These are phyloP conservation scores for Helotiales sp. DNA, from an alignment of 2,329 filamentous ascomycete genomes.

Conservation along the genomic window DNA sequence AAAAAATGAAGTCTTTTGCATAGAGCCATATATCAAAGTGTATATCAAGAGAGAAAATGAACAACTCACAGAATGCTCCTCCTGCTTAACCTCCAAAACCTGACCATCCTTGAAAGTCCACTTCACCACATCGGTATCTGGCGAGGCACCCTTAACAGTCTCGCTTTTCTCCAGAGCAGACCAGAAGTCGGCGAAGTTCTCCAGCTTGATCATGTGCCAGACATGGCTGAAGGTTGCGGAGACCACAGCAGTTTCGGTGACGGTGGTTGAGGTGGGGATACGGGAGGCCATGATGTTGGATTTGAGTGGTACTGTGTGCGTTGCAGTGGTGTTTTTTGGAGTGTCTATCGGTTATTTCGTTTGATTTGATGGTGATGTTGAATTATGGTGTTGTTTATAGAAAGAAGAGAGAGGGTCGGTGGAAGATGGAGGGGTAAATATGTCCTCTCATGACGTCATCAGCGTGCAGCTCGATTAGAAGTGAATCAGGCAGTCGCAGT, in stretches of 20 bases:
- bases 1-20: too few species aligned
- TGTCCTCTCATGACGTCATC: background rate
- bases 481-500: background rate
- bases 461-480: background rate
- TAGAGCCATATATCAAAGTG: too few species aligned
- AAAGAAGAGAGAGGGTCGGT: background rate
- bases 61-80: slow-evolving; percentile 69
- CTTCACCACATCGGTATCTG: slow-evolving; percentile 70
- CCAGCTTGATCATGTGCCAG: slow-evolving; percentile 78
- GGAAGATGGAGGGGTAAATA: background rate
- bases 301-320: background rate
- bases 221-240: slow-evolving; percentile 67
- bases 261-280: slow-evolving; percentile 70
- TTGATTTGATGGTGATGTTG: slow-evolving; percentile 3
- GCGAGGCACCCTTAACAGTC: slow-evolving; percentile 63
- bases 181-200: slow-evolving; percentile 72
- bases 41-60: background rate
- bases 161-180: slow-evolving; percentile 64
- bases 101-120: slow-evolving; percentile 76
- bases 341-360: background rate
- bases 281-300: slow-evolving; percentile 24
- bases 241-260: slow-evolving; percentile 71
- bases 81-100: slow-evolving; percentile 73
- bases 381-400: background rate
- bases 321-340: too few species aligned